These are phyloP conservation scores for Cocos nucifera DNA, from an alignment of 176 grass and related monocot genomes.

Conservation along the genomic window DNA sequence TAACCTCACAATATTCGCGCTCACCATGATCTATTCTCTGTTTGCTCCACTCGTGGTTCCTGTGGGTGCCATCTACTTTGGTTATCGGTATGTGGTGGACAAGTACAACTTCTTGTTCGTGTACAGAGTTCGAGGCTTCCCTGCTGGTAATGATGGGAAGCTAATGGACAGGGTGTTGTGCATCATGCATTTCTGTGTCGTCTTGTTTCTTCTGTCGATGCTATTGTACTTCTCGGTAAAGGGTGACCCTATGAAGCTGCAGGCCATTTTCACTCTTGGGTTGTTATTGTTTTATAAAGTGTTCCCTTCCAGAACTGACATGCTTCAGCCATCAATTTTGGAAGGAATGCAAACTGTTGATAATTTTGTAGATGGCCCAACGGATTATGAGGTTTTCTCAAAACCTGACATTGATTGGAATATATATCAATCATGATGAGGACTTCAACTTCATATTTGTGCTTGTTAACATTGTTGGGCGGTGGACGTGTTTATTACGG, in stretches of 20 bases:
- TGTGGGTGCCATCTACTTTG: slow-evolving; percentile 88
- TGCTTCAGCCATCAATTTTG: slow-evolving; percentile 65
- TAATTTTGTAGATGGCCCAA: slow-evolving; percentile 89
- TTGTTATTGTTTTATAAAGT: slow-evolving; percentile 78
- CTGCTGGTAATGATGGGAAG: slow-evolving; percentile 92
- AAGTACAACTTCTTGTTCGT: slow-evolving; percentile 99
- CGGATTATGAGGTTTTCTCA: slow-evolving; percentile 94
- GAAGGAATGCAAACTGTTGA: slow-evolving; percentile 88
- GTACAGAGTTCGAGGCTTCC: slow-evolving; percentile 90
- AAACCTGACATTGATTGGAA: slow-evolving; percentile 86
- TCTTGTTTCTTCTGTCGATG: slow-evolving; percentile 93
- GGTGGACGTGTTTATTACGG: no score
- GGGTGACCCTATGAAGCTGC: slow-evolving; percentile 78
- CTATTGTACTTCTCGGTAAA: slow-evolving; percentile 80
- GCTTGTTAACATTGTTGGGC: no score
- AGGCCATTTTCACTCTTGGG: slow-evolving; percentile 82
- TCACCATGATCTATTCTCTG: slow-evolving; percentile 95
- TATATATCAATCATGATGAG: slow-evolving; percentile 64
- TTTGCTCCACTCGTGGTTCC: slow-evolving; percentile 87
- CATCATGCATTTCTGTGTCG: slow-evolving; percentile 94
- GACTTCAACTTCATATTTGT: slow-evolving; percentile 20
- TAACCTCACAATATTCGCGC: slow-evolving; percentile 90
- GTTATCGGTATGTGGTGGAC: slow-evolving; percentile 96
- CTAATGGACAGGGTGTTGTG: slow-evolving; percentile 91
- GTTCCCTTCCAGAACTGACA: slow-evolving; percentile 69